These are phyloP conservation scores for Coleophoma crateriformis DNA, from an alignment of 2,329 filamentous ascomycete species.

Conservation along the genomic window DNA sequence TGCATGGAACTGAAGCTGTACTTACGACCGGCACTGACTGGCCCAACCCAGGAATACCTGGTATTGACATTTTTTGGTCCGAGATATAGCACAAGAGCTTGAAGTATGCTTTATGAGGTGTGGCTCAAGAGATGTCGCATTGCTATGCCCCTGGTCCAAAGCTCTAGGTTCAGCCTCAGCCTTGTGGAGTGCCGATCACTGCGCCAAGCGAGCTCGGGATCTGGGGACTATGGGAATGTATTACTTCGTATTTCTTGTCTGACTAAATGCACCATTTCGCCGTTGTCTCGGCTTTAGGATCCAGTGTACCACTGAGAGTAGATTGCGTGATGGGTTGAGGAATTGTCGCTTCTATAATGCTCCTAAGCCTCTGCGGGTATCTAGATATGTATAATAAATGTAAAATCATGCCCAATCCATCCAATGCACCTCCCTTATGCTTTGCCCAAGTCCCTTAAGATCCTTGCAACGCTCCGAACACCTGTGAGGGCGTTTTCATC, in stretches of 20 bases:
- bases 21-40: constrained; percentile 57
- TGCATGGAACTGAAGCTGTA: background rate
- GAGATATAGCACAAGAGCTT: background rate
- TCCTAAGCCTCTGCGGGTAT: constrained; percentile 14
- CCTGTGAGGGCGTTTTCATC: constrained; percentile 80
- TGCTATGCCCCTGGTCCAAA: no score
- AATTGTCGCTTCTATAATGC: constrained; percentile 6
- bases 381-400: constrained; percentile 11
- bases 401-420: constrained; percentile 1
- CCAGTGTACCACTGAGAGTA: no score
- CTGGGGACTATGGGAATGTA: no score
- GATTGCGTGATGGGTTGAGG: no score
- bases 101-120: constrained; percentile 3
- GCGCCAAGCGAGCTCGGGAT: no score
- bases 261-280: no score
- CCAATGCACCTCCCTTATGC: constrained; percentile 1
- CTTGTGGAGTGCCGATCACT: constrained; percentile 5
- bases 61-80: constrained; percentile 57
- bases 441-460: constrained; percentile 53
- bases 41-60: constrained; percentile 69
- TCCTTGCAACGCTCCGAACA: constrained; percentile 62
- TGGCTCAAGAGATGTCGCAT: background rate
- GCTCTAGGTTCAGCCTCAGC: constrained; percentile 10
- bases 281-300: no score
- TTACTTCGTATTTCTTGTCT: no score